Evolutionary conservation across 2,329 filamentous ascomycete species (phyloP), one percentile per base, ranked within the genome.

Genomic region (Colletotrichum orchidophilum): DNA sequence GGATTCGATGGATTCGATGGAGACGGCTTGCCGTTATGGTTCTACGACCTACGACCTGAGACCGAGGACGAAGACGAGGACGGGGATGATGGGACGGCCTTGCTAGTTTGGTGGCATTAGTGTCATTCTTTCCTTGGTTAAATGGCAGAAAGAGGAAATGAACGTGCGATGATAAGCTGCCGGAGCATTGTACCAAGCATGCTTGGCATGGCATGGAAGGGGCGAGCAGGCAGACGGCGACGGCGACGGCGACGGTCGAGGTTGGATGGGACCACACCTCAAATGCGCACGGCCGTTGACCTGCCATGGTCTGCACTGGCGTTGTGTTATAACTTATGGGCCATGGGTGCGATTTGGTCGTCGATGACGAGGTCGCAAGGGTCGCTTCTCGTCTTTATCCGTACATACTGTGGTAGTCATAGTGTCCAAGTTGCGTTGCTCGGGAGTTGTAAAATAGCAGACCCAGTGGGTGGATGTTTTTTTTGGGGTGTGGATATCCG

Each of bases 101-200:
- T 39, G 50, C 65, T 52, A 35, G 21, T 54, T 46, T 31, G 42
- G 42, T 39, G 42, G 29, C 39, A n/a, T 46, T 50, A 50, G 27
- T 50, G 27, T 13, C 8, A 21, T 21, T 31, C 12, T n/a, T 33
- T 46, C n/a, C 46, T 9, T 13, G 59, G 7, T 24, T 27, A 27
- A 61, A 26, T 21, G 27, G 29, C 59, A 55, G 50, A 39, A 67
- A 42, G 58, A 31, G 26, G 50, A 49, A 67, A 66, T 54, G 54
- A 33, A 52, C 35, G 62, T 70, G 55, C 63, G 27, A 50, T 35
- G 67, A 70, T 61, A 66, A 70, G 63, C 55, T 66, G 39, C 35
- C 55, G 49, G 11, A 7, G 62, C 54, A 50, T 46, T 49, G 61
- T 46, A 46, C 15, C 39, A 46, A 46, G 39, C 39, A 46, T n/a